Evolutionary conservation across 495 filamentous ascomycete species (phyloP).

Genomic region (Tuber melanosporum): DNA sequence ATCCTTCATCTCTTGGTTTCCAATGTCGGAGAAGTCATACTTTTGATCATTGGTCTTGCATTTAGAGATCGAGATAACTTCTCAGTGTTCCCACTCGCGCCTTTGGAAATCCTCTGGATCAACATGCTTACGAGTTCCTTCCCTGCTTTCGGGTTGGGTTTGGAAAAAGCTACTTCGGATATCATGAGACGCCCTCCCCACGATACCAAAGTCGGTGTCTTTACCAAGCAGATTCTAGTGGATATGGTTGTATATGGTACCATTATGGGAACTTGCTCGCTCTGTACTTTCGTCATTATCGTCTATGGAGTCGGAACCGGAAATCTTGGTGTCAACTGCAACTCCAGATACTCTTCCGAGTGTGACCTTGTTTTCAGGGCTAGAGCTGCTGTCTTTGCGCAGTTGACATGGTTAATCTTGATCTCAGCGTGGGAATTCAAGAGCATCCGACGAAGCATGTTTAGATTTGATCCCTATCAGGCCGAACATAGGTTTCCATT

Average conservation of each 20-base stretch:
- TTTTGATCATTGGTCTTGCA: conserved; percentile 59
- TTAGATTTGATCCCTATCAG: conserved; percentile 55
- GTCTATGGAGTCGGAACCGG: conserved; percentile 57
- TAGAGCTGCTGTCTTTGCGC: conserved; percentile 63
- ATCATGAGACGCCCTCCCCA: conserved; percentile 63
- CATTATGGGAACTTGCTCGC: conserved; percentile 57
- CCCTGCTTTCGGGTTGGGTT: conserved; percentile 62
- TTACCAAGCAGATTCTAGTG: conserved; percentile 60
- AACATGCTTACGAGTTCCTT: conserved; percentile 66
- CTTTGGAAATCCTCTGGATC: conserved; percentile 66
- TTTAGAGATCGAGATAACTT: conserved; percentile 57
- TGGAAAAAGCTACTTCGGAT: conserved; percentile 59
- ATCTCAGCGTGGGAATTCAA: conserved; percentile 67
- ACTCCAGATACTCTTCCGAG: conserved; percentile 48
- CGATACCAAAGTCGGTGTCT: conserved; percentile 57
- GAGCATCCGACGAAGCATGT: conserved; percentile 56
- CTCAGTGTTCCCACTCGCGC: conserved; percentile 63
- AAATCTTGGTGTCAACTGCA: conserved; percentile 59
- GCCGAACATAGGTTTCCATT: conserved; percentile 48
- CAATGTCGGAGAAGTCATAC: conserved; percentile 63
- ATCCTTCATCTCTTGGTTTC: conserved; percentile 62
- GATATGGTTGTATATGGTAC: conserved; percentile 67
- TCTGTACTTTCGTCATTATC: conserved; percentile 60
- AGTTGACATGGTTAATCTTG: conserved; percentile 61
- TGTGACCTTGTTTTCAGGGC: conserved; percentile 64